Percentiles rank a stretch among this genome's conserved stretches.
Conservation (phyloP, 1,284 basidiomycete genomes). For the Mycosarcoma mackinlayi region DNA sequence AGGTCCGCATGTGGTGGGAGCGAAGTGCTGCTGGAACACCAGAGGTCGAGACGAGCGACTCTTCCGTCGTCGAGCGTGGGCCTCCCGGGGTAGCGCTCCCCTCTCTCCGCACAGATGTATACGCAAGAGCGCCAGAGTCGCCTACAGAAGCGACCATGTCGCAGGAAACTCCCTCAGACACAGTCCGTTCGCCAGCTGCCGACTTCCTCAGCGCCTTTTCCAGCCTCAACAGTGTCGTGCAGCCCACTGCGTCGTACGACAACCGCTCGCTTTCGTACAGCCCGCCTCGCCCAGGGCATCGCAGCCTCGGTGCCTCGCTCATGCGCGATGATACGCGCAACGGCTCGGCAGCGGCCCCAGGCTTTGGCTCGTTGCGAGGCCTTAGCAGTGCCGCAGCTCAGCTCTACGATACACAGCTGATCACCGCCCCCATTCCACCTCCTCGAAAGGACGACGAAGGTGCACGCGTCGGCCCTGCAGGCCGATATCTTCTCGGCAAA, state of each 20-base stretch:
- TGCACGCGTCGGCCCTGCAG: slow-evolving; percentile 46
- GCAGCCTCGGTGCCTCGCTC: slow-evolving; percentile 27
- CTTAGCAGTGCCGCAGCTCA: slow-evolving; percentile 43
- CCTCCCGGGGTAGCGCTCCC: slow-evolving; percentile 2
- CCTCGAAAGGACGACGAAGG: slow-evolving; percentile 54
- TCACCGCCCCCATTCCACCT: slow-evolving; percentile 23
- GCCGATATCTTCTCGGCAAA: slow-evolving; percentile 78
- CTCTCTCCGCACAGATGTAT: slow-evolving; percentile 18
- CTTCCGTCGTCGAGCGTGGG: slow-evolving; percentile 18
- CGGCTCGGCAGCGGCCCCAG: slow-evolving; percentile 22
- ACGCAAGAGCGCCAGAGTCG: neutral
- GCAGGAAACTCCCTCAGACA: slow-evolving; percentile 14
- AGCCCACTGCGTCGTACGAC: slow-evolving; percentile 28
- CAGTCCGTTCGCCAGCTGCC: slow-evolving; percentile 74
- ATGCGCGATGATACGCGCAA: slow-evolving; percentile 28
- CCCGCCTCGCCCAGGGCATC: slow-evolving; percentile 37
- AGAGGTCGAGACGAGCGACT: slow-evolving; percentile 9
- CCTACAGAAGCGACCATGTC: slow-evolving; percentile 8
- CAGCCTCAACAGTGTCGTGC: slow-evolving; percentile 43
- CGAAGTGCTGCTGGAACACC: slow-evolving; percentile 30
- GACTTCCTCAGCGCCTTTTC: slow-evolving; percentile 80
- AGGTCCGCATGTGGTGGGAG: slow-evolving; percentile 55
- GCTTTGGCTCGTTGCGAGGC: slow-evolving; percentile 36
- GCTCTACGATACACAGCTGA: slow-evolving; percentile 25
- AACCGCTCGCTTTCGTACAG: slow-evolving; percentile 46